Evolutionary conservation across 2,329 filamentous ascomycete species (phyloP).

Genomic region (Xylariaceae sp.): DNA sequence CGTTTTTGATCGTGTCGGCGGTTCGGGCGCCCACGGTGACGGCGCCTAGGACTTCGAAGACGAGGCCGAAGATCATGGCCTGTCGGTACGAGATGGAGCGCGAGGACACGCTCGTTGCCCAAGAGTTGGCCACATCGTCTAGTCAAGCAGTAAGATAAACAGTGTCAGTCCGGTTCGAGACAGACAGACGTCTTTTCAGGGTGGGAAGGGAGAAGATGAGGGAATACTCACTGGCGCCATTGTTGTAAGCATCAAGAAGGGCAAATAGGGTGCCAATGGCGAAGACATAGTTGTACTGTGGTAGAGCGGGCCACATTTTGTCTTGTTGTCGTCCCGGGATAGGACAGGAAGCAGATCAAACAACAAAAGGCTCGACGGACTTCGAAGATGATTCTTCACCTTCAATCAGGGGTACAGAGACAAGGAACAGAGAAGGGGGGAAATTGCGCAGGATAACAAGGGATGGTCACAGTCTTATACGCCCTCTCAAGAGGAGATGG

Average conservation of each 20-base stretch:
- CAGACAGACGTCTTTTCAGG: neutral
- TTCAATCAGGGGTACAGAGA: no score
- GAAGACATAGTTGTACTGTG: slow-evolving; percentile 66
- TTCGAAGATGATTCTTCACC: no score
- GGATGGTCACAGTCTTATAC: no score
- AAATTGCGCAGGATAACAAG: no score
- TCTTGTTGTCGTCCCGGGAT: no score
- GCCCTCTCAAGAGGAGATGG: no score
- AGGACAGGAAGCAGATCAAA: no score
- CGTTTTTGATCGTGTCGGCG: slow-evolving; percentile 75
- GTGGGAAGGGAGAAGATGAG: no score
- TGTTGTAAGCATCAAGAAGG: slow-evolving; percentile 72
- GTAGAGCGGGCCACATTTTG: slow-evolving; percentile 34
- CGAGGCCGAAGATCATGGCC: slow-evolving; percentile 59
- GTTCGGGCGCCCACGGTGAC: slow-evolving; percentile 63
- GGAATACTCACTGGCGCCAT: slow-evolving; percentile 62
- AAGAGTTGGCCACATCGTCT: slow-evolving; percentile 82
- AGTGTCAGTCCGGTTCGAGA: no score
- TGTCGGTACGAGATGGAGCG: slow-evolving; percentile 65
- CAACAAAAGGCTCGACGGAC: no score
- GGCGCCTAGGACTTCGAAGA: slow-evolving; percentile 65
- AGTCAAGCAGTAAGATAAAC: slow-evolving; percentile 14
- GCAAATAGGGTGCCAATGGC: slow-evolving; percentile 72
- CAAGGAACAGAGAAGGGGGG: no score
- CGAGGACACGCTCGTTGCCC: slow-evolving; percentile 78